phyloP scores from a whole-genome alignment of 768 basidiomycete species.

The Mycena belliarum region DNA sequence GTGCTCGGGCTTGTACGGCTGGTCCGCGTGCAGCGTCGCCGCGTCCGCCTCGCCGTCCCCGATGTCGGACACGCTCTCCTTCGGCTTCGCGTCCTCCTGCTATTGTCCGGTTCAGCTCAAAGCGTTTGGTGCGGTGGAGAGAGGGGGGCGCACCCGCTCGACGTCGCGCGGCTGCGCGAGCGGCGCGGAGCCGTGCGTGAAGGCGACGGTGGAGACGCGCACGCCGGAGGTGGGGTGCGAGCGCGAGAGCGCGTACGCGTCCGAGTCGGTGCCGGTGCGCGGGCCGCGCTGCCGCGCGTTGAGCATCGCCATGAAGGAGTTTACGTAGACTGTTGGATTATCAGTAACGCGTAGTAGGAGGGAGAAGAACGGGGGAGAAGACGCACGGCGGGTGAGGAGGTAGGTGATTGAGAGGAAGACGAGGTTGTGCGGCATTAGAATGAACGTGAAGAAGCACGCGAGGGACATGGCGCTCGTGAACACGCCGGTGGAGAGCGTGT shows the following conservation, averaged over 20 bases:
- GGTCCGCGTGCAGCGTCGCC: too few species aligned
- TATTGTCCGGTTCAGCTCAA: too few species aligned
- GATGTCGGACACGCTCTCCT: too few species aligned
- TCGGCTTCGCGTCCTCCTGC: too few species aligned
- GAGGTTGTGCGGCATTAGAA: constrained; percentile 44
- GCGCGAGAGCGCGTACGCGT: neutral
- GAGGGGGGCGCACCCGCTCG: too few species aligned
- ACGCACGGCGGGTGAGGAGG: constrained; percentile 45
- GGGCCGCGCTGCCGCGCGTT: constrained; percentile 15
- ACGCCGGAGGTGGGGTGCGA: too few species aligned
- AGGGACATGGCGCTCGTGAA: constrained; percentile 48
- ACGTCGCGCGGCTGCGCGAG: neutral
- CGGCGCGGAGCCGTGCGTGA: neutral
- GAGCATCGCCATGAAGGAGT: constrained; percentile 39
- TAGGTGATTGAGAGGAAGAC: constrained; percentile 45
- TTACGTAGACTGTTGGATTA: constrained; percentile 41
- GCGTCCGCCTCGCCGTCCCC: too few species aligned
- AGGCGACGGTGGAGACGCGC: too few species aligned
- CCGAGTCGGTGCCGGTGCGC: neutral
- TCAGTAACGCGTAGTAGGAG: neutral
- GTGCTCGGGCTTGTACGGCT: too few species aligned
- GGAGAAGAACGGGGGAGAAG: neutral
- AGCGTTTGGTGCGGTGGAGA: too few species aligned
- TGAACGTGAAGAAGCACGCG: constrained; percentile 45
- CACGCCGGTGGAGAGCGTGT: constrained; percentile 35